Evolutionary conservation across 208 protist species (phyloP), one percentile per base, ranked within the genome.

Genomic region (Leishmania major): DNA sequence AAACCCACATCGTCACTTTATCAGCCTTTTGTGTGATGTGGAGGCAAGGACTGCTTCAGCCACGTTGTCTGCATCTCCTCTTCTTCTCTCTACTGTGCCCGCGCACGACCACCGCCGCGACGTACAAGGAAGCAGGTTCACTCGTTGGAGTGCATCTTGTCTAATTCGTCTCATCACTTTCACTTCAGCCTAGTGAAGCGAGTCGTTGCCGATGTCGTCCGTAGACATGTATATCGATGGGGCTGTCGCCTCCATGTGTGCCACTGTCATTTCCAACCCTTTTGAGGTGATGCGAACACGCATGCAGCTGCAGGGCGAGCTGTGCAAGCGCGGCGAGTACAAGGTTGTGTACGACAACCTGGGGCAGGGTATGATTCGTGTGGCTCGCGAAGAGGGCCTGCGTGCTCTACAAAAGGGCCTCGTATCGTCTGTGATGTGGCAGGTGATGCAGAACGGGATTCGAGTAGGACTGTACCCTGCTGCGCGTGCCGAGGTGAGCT

Each of bases 241-340:
- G 51, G 88, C 85, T 45, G 75, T 90, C 57, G 89, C 89, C 15
- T 92, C 90, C 15, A 71, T 66, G 55, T 79, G 79, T 35, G 92
- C 92, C 17, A 84, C 83, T 5, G 19, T 94, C 47, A 64, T 96
- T 57, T 93, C 91, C 22, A 96, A 94, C 70, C 92, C 92, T 6
- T 93, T 94, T 51, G 92, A 96, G 60, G 90, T 94, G 70, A 93
- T 96, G 87, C 90, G 88, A 28, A 93, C 90, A 2, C 89, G 92
- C 62, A 86, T 94, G 86, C 91, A 94, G 82, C 82, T 96, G 47
- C 92, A 96, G 60, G 92, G 92, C 28, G 89, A 94, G 83, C 64
- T 93, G 78, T 78, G 76, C 75, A 78, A 73, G 47, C 79, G 71
- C 35, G 92, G 92, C 6, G 57, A 85, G 40, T 96, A 93, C 80